Evolutionary conservation across 495 filamentous ascomycete species (phyloP).

Genomic region (Penicillium riverlandense): DNA sequence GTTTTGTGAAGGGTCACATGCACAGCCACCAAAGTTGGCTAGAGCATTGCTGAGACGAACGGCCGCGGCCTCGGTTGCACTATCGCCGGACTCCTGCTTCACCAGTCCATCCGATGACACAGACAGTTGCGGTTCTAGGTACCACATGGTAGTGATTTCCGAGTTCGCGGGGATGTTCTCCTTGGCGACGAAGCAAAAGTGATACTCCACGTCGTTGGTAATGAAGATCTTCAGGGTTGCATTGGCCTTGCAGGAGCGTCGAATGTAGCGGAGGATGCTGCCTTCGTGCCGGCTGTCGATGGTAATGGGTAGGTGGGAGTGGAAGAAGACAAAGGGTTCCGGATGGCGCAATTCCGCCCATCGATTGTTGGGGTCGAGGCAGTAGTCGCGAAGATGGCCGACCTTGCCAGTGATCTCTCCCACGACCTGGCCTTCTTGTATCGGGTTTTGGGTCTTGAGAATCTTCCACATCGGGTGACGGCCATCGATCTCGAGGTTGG

Average conservation of each 20-base stretch:
- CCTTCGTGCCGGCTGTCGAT: conserved; percentile 86
- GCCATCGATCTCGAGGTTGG: conserved; percentile 34
- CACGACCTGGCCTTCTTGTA: conserved; percentile 61
- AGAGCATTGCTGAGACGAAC: conserved; percentile 66
- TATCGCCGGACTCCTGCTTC: conserved; percentile 38
- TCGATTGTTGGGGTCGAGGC: conserved; percentile 59
- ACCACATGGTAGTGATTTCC: conserved; percentile 64
- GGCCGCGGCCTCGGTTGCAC: conserved; percentile 38
- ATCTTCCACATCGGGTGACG: conserved; percentile 59
- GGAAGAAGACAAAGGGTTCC: conserved; percentile 80
- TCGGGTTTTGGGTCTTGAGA: conserved; percentile 55
- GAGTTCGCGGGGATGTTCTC: conserved; percentile 55
- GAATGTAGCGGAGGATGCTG: conserved; percentile 72
- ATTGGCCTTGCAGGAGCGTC: conserved; percentile 86
- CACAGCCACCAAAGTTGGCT: conserved; percentile 82
- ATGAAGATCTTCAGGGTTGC: conserved; percentile 73
- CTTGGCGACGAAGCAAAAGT: conserved; percentile 83
- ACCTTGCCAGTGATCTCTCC: conserved; percentile 85
- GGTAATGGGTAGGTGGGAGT: conserved; percentile 73
- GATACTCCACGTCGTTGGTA: conserved; percentile 65
- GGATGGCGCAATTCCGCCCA: conserved; percentile 74
- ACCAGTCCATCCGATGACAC: conserved; percentile 39
- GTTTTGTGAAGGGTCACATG: conserved; percentile 57
- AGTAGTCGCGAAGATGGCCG: conserved; percentile 72
- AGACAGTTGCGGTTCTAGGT: conserved; percentile 44